These are phyloP conservation scores for Suhomyces choctaworum DNA, from an alignment of 1,139 yeast species.

Conservation along the genomic window DNA sequence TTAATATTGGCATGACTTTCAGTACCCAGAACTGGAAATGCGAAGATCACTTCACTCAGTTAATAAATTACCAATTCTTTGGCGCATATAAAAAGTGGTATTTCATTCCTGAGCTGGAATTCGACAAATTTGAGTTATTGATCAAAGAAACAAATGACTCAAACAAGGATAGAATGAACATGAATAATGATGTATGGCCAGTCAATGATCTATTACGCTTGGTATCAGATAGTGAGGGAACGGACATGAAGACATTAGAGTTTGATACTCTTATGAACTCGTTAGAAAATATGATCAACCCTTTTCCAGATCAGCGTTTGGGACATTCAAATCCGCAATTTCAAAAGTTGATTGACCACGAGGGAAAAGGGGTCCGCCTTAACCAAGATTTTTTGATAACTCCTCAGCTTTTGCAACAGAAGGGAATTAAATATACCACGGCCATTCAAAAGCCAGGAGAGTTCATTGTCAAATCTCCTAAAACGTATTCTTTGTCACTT, in stretches of 20 bases:
- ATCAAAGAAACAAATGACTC: constrained; percentile 20
- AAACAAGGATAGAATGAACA: constrained; percentile 21
- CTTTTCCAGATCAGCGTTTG: constrained; percentile 27
- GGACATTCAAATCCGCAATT: constrained; percentile 27
- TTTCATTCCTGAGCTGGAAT: constrained; percentile 69
- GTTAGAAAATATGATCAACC: constrained; percentile 33
- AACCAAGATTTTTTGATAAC: constrained; percentile 49
- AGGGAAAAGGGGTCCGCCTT: constrained; percentile 14
- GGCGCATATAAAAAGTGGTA: constrained; percentile 81
- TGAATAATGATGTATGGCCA: constrained; percentile 27
- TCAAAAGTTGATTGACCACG: constrained; percentile 25
- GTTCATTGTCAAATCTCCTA: constrained; percentile 56
- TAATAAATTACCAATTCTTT: constrained; percentile 63
- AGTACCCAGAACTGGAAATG: constrained; percentile 72
- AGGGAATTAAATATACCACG: constrained; percentile 49
- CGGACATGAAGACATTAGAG: constrained; percentile 15
- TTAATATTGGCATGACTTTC: constrained; percentile 61
- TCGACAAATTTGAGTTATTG: constrained; percentile 59
- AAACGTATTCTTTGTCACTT: constrained; percentile 48
- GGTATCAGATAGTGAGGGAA: constrained; percentile 14
- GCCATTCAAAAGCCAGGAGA: constrained; percentile 63
- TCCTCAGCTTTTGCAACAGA: constrained; percentile 46
- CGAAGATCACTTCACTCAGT: constrained; percentile 75
- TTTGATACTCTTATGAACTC: constrained; percentile 30
- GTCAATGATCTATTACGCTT: constrained; percentile 20